Conservation (phyloP, 371 early-diverging fungal genomes). For the Mortierella polycephala region DNA sequence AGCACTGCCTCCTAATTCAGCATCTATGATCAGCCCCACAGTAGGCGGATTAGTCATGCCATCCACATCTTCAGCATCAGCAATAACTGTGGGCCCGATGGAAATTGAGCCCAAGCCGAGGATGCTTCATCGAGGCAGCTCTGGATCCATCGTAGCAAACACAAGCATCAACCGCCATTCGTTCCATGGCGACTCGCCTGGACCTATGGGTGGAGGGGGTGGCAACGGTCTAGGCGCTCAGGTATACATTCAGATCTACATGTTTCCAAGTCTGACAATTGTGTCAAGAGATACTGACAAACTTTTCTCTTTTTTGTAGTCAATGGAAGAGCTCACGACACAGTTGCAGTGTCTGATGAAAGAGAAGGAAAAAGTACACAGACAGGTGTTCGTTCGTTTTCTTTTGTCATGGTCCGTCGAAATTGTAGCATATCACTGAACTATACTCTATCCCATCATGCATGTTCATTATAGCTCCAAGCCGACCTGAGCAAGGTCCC, state of each 20-base stretch:
- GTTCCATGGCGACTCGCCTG: constrained; percentile 20
- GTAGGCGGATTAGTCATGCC: constrained; percentile 16
- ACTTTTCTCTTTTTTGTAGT: constrained; percentile 5
- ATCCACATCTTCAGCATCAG: background rate
- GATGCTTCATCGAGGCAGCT: constrained; percentile 37
- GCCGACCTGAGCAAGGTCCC: constrained; percentile 68
- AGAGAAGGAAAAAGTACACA: constrained; percentile 36
- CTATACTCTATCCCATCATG: background rate
- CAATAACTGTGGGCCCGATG: background rate
- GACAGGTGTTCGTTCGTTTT: background rate
- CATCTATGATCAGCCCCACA: background rate
- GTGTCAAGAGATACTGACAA: no score
- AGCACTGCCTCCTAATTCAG: constrained; percentile 7
- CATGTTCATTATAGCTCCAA: constrained; percentile 55
- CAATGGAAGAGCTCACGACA: constrained; percentile 40
- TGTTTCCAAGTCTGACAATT: no score
- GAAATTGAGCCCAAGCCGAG: constrained; percentile 28
- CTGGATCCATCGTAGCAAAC: constrained; percentile 23
- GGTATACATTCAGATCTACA: no score
- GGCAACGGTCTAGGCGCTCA: no score
- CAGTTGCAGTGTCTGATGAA: constrained; percentile 41
- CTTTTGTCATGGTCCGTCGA: no score
- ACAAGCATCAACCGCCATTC: constrained; percentile 24
- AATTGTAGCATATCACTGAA: background rate
- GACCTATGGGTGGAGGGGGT: constrained; percentile 4